Evolutionary conservation across 2,329 filamentous ascomycete species (phyloP).

Genomic region (Tolypocladium ovalisporum): DNA sequence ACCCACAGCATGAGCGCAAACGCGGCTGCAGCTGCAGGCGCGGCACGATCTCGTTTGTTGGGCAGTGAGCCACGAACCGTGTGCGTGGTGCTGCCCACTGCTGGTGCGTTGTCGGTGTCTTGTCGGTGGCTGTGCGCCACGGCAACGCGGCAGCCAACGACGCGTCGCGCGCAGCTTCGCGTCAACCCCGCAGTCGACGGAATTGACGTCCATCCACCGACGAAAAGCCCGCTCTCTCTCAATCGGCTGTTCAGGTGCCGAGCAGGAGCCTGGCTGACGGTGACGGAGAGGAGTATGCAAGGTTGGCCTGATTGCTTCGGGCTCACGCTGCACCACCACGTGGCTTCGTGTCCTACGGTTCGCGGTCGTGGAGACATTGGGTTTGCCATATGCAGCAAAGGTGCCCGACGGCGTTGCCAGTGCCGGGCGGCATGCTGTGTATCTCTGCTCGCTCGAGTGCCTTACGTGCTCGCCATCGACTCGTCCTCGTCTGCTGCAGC

Average conservation of each 20-base stretch:
- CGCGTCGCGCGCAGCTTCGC: background rate
- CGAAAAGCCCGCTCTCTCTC: background rate
- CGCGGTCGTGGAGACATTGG: background rate
- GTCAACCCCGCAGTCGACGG: background rate
- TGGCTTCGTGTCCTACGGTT: background rate
- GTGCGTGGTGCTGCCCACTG: background rate
- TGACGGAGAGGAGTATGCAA: background rate
- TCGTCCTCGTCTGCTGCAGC: slow-evolving; percentile 30
- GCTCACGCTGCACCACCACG: background rate
- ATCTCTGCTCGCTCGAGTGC: background rate
- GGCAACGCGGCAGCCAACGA: background rate
- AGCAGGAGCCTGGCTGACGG: background rate
- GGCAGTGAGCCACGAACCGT: too few species aligned
- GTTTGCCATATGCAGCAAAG: background rate
- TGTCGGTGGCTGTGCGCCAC: background rate
- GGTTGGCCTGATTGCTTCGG: background rate
- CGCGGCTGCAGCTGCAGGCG: background rate
- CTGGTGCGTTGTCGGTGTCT: background rate
- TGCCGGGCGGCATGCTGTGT: background rate
- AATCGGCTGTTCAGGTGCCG: background rate
- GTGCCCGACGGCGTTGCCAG: background rate
- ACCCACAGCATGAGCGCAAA: background rate
- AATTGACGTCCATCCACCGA: background rate
- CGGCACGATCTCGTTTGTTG: background rate
- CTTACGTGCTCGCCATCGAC: slow-evolving; percentile 1